Evolutionary conservation across 2,329 filamentous ascomycete species (phyloP).

Genomic region (Bisporella sp.): DNA sequence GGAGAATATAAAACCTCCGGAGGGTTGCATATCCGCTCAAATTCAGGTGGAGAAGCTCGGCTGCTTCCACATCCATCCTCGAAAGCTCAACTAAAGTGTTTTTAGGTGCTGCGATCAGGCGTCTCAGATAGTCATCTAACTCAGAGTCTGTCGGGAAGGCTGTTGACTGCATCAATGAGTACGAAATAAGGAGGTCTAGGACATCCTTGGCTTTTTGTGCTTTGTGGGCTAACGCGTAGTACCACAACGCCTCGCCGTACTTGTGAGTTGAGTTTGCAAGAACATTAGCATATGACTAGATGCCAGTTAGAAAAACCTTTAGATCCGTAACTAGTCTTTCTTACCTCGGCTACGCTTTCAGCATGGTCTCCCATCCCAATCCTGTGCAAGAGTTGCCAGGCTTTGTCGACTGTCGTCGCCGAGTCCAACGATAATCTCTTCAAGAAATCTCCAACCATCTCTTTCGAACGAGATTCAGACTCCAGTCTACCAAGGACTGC

Average conservation of each 20-base stretch:
- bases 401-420: slow-evolving; percentile 67
- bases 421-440: slow-evolving; percentile 65
- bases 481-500: slow-evolving; percentile 78
- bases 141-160: slow-evolving; percentile 67
- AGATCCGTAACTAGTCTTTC: slow-evolving; percentile 21
- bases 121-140: slow-evolving; percentile 65
- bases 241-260: slow-evolving; percentile 83
- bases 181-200: slow-evolving; percentile 78
- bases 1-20: slow-evolving; percentile 82
- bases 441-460: slow-evolving; percentile 68
- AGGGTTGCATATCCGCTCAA: slow-evolving; percentile 90
- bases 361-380: slow-evolving; percentile 75
- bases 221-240: slow-evolving; percentile 81
- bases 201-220: slow-evolving; percentile 75
- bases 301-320: slow-evolving; percentile 15
- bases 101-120: slow-evolving; percentile 65
- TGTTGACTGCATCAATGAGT: slow-evolving; percentile 78
- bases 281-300: slow-evolving; percentile 73
- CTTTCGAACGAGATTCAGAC: slow-evolving; percentile 61
- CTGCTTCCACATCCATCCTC: slow-evolving; percentile 70
- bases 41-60: slow-evolving; percentile 74
- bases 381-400: slow-evolving; percentile 70
- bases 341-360: slow-evolving; percentile 74
- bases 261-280: slow-evolving; percentile 65
- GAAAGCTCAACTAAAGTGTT: slow-evolving; percentile 66